A percentile compares a stretch with the other conserved stretches of the same genome.
phyloP scores from a whole-genome alignment of 148 eudicot genomes.

The Tetragonia tetragonoides region DNA sequence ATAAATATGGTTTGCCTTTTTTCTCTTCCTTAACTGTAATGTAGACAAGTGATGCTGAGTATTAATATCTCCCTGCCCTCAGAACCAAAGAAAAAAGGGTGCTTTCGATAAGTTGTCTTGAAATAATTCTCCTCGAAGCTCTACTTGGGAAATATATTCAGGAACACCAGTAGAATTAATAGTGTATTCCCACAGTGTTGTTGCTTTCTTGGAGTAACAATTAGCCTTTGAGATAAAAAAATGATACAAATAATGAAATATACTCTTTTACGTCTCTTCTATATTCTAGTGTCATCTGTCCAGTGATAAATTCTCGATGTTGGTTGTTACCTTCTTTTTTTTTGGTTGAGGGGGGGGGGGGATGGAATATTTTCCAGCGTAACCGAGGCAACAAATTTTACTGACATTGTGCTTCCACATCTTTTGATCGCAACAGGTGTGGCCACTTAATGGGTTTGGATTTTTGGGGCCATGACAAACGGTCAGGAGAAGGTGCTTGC shows the following conservation, averaged over 20 bases:
- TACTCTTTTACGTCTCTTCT: neutral
- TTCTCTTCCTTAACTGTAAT: neutral
- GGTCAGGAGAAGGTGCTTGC: neutral
- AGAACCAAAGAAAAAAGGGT: neutral
- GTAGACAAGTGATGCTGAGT: neutral
- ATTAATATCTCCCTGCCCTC: neutral
- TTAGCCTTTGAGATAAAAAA: neutral
- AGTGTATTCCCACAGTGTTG: neutral
- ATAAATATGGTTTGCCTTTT: neutral
- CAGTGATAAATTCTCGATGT: neutral
- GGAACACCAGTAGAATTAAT: neutral
- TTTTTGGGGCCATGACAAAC: constrained; percentile 22
- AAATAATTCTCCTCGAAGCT: no score
- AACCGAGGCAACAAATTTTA: neutral
- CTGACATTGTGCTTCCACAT: neutral
- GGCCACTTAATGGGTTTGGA: constrained; percentile 39
- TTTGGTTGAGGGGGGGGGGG: no score
- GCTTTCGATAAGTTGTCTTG: no score
- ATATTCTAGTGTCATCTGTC: neutral
- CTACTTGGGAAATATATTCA: no score
- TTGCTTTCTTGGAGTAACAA: neutral
- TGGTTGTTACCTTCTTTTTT: no score
- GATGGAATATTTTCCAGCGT: neutral
- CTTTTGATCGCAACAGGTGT: constrained; percentile 26
- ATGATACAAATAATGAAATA: neutral